phyloP scores from a whole-genome alignment of 345 rosid genomes.

The Citrus australasica region DNA sequence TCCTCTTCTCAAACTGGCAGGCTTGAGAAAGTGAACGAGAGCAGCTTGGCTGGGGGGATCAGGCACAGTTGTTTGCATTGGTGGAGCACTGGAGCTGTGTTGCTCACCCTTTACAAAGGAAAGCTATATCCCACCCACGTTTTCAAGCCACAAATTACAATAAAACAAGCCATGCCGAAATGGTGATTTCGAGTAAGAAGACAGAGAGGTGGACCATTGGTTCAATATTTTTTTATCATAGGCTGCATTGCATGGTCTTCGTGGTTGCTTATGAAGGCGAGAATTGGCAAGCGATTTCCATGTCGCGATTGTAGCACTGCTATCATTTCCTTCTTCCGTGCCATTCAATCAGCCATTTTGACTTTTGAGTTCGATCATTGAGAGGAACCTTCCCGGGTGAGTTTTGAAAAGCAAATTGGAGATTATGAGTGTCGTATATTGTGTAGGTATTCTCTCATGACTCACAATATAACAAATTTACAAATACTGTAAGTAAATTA shows the following conservation, averaged over 20 bases:
- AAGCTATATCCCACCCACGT: slow-evolving; percentile 28
- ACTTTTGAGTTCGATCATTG: slow-evolving; percentile 33
- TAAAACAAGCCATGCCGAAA: neutral
- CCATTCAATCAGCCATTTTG: slow-evolving; percentile 49
- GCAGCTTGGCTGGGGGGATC: slow-evolving; percentile 34
- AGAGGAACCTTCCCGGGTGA: slow-evolving; percentile 37
- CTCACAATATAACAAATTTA: neutral
- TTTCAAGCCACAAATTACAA: slow-evolving; percentile 8
- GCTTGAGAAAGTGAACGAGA: slow-evolving; percentile 45
- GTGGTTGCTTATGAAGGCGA: slow-evolving; percentile 59
- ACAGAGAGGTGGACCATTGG: slow-evolving; percentile 41
- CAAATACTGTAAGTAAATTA: too few species aligned
- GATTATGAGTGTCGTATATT: slow-evolving; percentile 30
- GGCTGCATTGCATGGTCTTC: slow-evolving; percentile 35
- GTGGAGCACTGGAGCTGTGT: slow-evolving; percentile 42
- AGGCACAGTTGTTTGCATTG: slow-evolving; percentile 50
- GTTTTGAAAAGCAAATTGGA: slow-evolving; percentile 42
- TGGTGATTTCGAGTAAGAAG: slow-evolving; percentile 11
- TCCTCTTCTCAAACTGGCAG: slow-evolving; percentile 16
- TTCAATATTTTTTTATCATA: slow-evolving; percentile 28
- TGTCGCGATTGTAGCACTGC: slow-evolving; percentile 55
- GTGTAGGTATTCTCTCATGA: slow-evolving; percentile 23
- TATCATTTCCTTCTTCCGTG: slow-evolving; percentile 46
- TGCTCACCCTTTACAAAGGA: slow-evolving; percentile 51
- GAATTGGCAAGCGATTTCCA: slow-evolving; percentile 42